Base-by-base conservation (phyloP, 164 flowering plant genomes). In the Cinnamomum chago region DNA sequence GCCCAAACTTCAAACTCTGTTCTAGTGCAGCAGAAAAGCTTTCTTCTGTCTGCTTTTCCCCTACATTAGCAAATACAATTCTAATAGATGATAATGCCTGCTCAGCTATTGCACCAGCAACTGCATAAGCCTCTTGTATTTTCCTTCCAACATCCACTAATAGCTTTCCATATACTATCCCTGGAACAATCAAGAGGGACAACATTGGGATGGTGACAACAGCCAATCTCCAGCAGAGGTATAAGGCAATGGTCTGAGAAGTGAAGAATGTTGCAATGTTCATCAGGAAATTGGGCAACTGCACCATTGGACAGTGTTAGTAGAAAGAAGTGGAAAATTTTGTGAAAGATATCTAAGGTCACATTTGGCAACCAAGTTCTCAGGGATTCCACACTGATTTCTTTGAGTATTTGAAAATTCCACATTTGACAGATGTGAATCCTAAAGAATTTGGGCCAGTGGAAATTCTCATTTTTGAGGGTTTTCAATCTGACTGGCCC, bases 201-300 rank as follows among this genome's bases (percentile, higher is more conserved):
- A 75, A 67, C 40, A 86, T 80, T 6, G 95, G 95, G 14, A 90
- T 33, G 72, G 86, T 79, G 17, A 86, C 85, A 24, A 90, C 14
- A n/a, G 89, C 83, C 24, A 90, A 73, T 74, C 83, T 78, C 95
- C 95, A 90, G n/a, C 90, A 89, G 2, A 88, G 85, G 15, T 76
- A 1, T 68, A 89, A 84, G 30, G 91, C 84, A 27, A 81, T 76
- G 2, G 79, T 22, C 47, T 81, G 68, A 78, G 86, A 70, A 74
- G 67, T 62, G 75, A 83, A 2, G 79, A 87, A 85, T 9, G 88
- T 68, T 40, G 88, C 78, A 68, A 80, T 7, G 64, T 85, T 81
- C 62, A 84, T 79, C 1, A 88, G 76, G 67, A 73, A 76, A 72
- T 85, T 85, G 25, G 91, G 93, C 72, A 89, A 80, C 91, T 88